These are phyloP conservation scores for Pleurozium schreberi DNA, from an alignment of 225 moss, liverwort and hornwort genomes.

Conservation along the genomic window DNA sequence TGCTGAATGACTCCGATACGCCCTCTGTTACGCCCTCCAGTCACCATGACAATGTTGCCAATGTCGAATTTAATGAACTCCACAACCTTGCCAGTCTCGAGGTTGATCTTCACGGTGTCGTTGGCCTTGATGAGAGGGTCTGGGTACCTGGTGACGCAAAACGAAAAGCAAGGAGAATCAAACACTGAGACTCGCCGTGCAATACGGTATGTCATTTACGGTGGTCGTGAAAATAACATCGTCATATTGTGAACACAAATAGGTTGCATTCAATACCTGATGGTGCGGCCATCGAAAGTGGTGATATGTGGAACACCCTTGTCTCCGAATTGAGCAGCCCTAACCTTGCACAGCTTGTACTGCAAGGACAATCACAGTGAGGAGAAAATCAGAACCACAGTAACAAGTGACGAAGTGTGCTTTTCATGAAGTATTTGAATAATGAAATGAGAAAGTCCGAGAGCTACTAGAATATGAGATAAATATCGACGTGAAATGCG, in stretches of 20 bases:
- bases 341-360: constrained; percentile 95
- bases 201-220: neutral
- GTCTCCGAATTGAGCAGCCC: constrained; percentile 67
- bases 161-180: neutral
- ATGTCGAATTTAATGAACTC: constrained; percentile 89
- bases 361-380: neutral
- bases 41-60: constrained; percentile 84
- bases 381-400: neutral
- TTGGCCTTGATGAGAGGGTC: constrained; percentile 89
- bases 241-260: no score
- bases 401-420: neutral
- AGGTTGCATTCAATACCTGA: constrained; percentile 3
- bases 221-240: no score
- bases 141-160: constrained; percentile 36
- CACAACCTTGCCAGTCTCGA: constrained; percentile 86
- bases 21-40: constrained; percentile 91
- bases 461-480: no score
- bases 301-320: constrained; percentile 86
- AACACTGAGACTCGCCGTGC: neutral
- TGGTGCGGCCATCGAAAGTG: constrained; percentile 80
- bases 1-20: constrained; percentile 87
- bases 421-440: neutral
- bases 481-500: neutral
- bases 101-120: constrained; percentile 78
- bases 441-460: neutral